Conservation (phyloP, 768 basidiomycete genomes). For the Naganishia vishniacii region DNA sequence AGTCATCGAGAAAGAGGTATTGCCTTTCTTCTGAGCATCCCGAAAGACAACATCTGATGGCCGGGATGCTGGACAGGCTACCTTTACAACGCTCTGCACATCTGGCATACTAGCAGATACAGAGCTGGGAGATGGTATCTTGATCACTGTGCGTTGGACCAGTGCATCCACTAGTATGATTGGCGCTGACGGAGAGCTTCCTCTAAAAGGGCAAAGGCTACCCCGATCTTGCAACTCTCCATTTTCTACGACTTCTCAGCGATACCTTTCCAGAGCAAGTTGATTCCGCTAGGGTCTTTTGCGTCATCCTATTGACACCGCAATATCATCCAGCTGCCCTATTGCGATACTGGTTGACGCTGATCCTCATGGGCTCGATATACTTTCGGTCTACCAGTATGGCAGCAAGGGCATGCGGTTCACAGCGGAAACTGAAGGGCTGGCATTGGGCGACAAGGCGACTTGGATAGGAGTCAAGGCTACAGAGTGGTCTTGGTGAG, state of each 20-base stretch:
- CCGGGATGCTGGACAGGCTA: slow-evolving; percentile 57
- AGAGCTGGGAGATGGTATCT: slow-evolving; percentile 25
- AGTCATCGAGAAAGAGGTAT: slow-evolving; percentile 90
- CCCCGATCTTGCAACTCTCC: slow-evolving; percentile 84
- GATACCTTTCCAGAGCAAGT: slow-evolving; percentile 62
- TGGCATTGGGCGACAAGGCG: slow-evolving; percentile 62
- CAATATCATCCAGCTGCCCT: slow-evolving; percentile 57
- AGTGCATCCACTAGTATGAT: no score
- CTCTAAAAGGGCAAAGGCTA: slow-evolving; percentile 82
- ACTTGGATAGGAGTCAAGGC: slow-evolving; percentile 74
- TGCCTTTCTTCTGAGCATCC: no score
- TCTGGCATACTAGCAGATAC: slow-evolving; percentile 32
- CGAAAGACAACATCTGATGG: not conserved
- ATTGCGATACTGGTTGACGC: slow-evolving; percentile 77
- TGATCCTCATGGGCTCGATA: slow-evolving; percentile 88
- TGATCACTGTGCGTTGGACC: slow-evolving; percentile 31
- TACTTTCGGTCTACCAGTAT: slow-evolving; percentile 76
- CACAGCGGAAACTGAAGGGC: slow-evolving; percentile 57
- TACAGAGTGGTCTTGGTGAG: slow-evolving; percentile 60
- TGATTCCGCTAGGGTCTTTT: slow-evolving; percentile 42
- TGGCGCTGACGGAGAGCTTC: not conserved
- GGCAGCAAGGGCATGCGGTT: slow-evolving; percentile 69
- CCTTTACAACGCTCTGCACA: slow-evolving; percentile 81
- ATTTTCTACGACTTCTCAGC: slow-evolving; percentile 69
- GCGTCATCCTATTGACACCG: not conserved